Evolutionary conservation across 495 filamentous ascomycete genomes (phyloP).

Genomic region (Talaromyces proteolyticus): DNA sequence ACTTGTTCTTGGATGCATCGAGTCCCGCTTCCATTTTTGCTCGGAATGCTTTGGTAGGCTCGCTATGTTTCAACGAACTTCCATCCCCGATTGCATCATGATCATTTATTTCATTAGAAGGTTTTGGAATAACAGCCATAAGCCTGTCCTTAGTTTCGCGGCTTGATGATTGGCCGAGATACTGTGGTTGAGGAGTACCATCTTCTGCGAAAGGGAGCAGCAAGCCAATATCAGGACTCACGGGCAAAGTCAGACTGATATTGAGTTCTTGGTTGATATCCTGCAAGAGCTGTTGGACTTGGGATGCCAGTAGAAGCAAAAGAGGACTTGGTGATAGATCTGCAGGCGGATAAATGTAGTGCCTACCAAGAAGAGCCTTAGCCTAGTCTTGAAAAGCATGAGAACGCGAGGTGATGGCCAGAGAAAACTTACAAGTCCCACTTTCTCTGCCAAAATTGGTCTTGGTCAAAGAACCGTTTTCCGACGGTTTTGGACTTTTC

Average conservation of each 20-base stretch:
- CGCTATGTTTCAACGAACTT: conserved; percentile 1
- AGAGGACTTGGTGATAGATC: conserved; percentile 39
- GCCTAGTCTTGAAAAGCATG: not conserved
- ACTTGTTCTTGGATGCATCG: conserved; percentile 36
- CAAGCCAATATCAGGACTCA: conserved; percentile 41
- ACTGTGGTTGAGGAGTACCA: conserved; percentile 55
- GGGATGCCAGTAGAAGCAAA: conserved; percentile 56
- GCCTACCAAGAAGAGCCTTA: conserved; percentile 42
- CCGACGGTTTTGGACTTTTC: conserved; percentile 41
- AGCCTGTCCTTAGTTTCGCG: conserved; percentile 24
- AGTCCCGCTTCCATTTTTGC: conserved; percentile 37
- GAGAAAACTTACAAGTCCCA: conserved; percentile 70
- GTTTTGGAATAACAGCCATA: conserved; percentile 22
- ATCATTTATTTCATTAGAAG: not conserved
- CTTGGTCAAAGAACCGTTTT: conserved; percentile 47
- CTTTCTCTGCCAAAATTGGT: conserved; percentile 48
- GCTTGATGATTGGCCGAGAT: conserved; percentile 49
- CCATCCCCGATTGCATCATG: not conserved
- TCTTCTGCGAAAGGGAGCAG: conserved; percentile 49
- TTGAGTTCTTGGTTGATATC: conserved; percentile 51
- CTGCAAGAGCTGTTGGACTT: conserved; percentile 53
- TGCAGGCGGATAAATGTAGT: conserved; percentile 55
- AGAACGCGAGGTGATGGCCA: too few relatives aligned
- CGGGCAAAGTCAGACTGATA: conserved; percentile 43
- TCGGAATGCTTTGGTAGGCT: conserved; percentile 31